phyloP scores from a whole-genome alignment of 192 early-diverging fungal genomes.

The Linnemannia schmuckeri region DNA sequence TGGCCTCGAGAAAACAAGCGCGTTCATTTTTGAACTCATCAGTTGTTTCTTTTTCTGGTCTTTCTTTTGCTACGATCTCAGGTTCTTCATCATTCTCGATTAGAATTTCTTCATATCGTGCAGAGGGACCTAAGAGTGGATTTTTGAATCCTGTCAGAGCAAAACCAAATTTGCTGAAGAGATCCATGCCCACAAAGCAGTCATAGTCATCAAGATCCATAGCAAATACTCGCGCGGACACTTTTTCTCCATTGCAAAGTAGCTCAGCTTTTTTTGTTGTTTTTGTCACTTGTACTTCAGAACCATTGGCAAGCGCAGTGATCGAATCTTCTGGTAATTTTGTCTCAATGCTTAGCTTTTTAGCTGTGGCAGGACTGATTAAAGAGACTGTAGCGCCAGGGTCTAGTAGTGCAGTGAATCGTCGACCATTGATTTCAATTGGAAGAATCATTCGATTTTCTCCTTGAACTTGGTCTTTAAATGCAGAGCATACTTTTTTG shows the following conservation, averaged over 20 bases:
- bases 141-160: too few relatives aligned
- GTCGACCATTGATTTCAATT: background rate
- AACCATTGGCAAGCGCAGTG: background rate
- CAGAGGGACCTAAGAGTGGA: too few relatives aligned
- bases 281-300: background rate
- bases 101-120: too few relatives aligned
- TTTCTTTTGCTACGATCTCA: too few relatives aligned
- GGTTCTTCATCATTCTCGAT: too few relatives aligned
- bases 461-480: background rate
- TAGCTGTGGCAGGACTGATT: background rate
- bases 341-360: background rate
- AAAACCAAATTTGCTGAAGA: background rate
- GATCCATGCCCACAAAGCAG: background rate
- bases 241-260: background rate
- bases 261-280: background rate
- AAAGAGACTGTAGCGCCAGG: slow-evolving; percentile 1
- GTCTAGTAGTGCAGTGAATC: background rate
- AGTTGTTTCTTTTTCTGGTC: too few relatives aligned
- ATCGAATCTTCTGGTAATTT: background rate
- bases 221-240: background rate
- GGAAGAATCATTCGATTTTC: background rate
- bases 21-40: too few relatives aligned
- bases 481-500: background rate
- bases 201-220: background rate
- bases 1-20: too few relatives aligned